Evolutionary conservation across 1,139 yeast species (phyloP), one percentile per base, ranked within the genome.

Genomic region (Debaryomyces nepalensis): DNA sequence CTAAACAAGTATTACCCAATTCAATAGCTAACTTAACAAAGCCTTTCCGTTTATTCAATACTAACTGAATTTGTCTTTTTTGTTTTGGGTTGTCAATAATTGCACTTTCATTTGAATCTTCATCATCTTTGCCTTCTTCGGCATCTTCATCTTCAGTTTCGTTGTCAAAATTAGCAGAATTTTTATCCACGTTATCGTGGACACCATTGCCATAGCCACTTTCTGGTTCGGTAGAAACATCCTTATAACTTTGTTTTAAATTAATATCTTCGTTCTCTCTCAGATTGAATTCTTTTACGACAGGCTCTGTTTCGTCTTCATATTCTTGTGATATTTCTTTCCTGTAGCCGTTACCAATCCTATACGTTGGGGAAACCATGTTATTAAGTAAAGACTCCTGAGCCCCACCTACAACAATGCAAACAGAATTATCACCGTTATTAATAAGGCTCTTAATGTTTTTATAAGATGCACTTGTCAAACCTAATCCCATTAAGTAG

Each of bases 391-490:
- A 68, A 1, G 95, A 82, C 54, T 93, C 99, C 48, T 89, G 87
- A 0, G 98, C 98, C 0, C 99, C 99, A 4, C 99, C 99, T 29
- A 93, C 83, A 2, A 93, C 97, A 44, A 93, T 82, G 48, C 95
- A 87, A 10, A 91, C 85, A 2, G 96, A 87, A 50, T 76, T 79
- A 48, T 84, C 82, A 30, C 87, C 84, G 48, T 79, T 77, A 42
- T 64, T 66, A 37, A 93, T 72, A 23, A 89, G 70, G 31, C 82
- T 75, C 48, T 78, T 68, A 40, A 95, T 86, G 51, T 91, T 90
- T 29, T 72, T 73, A 40, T 83, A 84, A 1, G 93, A 82, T 1
- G 96, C 98, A 19, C 96, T 83, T 3, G 96, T 87, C 24, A 90
- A 76, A 0, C 99, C 98, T 37, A 91, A 63, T 1, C 89, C 75